These are phyloP conservation scores for Rhizopogon vesiculosus DNA, from an alignment of 768 basidiomycete genomes.

Conservation along the genomic window DNA sequence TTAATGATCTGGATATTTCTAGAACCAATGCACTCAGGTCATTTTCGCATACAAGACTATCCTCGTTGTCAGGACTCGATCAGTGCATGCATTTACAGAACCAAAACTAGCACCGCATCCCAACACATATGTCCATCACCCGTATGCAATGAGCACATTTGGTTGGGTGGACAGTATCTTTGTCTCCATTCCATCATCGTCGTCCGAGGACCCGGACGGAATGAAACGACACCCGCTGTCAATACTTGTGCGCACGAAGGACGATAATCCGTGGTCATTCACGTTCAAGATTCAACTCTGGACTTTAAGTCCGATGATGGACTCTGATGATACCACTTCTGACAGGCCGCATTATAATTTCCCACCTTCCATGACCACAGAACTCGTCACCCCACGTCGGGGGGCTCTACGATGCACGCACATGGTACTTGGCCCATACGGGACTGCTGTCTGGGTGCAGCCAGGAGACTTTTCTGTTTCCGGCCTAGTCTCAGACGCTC, in stretches of 20 bases:
- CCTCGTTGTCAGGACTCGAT: slow-evolving; percentile 56
- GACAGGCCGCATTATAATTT: slow-evolving; percentile 33
- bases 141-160: slow-evolving; percentile 46
- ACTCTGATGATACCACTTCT: slow-evolving; percentile 2
- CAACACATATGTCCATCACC: slow-evolving; percentile 21
- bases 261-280: slow-evolving; percentile 56
- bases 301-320: slow-evolving; percentile 33
- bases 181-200: slow-evolving; percentile 20
- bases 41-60: slow-evolving; percentile 41
- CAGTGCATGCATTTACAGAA: slow-evolving; percentile 49
- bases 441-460: slow-evolving; percentile 61
- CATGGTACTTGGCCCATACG: slow-evolving; percentile 48
- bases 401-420: slow-evolving; percentile 53
- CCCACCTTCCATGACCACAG: slow-evolving; percentile 39
- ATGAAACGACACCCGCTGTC: slow-evolving; percentile 15
- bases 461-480: slow-evolving; percentile 42
- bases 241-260: slow-evolving; percentile 54
- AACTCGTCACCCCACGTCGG: slow-evolving; percentile 33
- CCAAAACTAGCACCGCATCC: slow-evolving; percentile 33
- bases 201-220: background rate
- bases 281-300: slow-evolving; percentile 49
- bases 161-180: slow-evolving; percentile 67
- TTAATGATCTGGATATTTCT: slow-evolving; percentile 13
- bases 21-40: slow-evolving; percentile 50
- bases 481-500: slow-evolving; percentile 29